Conservation (phyloP, 306 rosid species). For the Acacia crassicarpa region DNA sequence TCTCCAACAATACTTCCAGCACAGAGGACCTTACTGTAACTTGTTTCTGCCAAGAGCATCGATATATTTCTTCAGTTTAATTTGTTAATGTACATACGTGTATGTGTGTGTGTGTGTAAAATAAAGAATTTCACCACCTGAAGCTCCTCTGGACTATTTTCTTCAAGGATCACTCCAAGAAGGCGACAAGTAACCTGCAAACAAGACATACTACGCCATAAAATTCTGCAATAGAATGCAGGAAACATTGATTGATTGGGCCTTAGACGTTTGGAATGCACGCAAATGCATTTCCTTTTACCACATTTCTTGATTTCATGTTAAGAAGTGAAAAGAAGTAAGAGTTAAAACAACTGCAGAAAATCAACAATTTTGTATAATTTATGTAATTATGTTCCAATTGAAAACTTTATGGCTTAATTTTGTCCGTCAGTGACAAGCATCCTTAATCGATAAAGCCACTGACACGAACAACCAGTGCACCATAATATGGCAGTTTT, state of each 20-base stretch:
- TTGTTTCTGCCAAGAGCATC: conserved; percentile 56
- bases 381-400: not conserved
- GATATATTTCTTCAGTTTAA: conserved; percentile 14
- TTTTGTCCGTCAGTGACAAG: not conserved
- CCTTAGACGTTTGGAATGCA: not conserved
- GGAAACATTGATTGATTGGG: not conserved
- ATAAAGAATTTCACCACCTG: conserved; percentile 52
- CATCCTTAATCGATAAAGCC: not conserved
- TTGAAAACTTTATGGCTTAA: not conserved
- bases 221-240: conserved; percentile 1
- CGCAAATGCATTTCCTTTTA: not conserved
- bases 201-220: conserved; percentile 5
- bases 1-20: conserved; percentile 71
- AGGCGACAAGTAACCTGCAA: conserved; percentile 74
- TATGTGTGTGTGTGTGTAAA: too few species aligned
- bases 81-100: not conserved
- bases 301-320: not conserved
- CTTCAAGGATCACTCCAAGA: conserved; percentile 73
- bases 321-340: not conserved
- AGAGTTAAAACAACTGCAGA: not conserved
- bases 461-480: not conserved
- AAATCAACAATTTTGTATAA: not conserved
- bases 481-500: not conserved
- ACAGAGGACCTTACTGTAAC: conserved; percentile 73
- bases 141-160: conserved; percentile 74